phyloP scores from a whole-genome alignment of 495 filamentous ascomycete genomes.

The Immersiella caudata region DNA sequence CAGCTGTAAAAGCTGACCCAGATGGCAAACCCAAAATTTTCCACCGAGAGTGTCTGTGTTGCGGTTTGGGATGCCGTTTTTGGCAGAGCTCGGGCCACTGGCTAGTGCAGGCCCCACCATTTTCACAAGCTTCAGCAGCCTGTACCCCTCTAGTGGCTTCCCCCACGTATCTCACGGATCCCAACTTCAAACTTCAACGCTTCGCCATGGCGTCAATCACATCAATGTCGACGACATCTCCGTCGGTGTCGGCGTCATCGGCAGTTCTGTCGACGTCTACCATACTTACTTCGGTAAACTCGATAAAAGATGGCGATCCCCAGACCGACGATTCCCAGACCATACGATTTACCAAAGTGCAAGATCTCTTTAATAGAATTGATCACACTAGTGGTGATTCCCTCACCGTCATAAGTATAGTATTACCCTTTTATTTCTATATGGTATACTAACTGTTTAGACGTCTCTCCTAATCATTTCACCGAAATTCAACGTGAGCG shows the following conservation, averaged over 20 bases:
- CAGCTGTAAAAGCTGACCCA: too few relatives aligned
- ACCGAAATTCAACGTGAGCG: slow-evolving; percentile 25
- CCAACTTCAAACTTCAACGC: background rate
- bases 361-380: slow-evolving; percentile 16
- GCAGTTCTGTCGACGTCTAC: background rate
- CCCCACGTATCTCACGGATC: background rate
- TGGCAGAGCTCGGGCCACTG: too few relatives aligned
- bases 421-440: slow-evolving; percentile 19
- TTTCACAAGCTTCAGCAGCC: slow-evolving; percentile 8
- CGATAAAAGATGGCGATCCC: background rate
- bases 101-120: slow-evolving; percentile 9
- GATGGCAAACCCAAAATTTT: too few relatives aligned
- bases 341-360: too few relatives aligned
- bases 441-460: slow-evolving; percentile 24
- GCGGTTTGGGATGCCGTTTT: slow-evolving; percentile 12
- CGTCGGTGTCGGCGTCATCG: slow-evolving; percentile 7
- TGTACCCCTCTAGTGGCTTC: slow-evolving; percentile 7
- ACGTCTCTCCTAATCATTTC: slow-evolving; percentile 22
- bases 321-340: background rate
- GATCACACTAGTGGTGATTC: slow-evolving; percentile 17
- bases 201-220: slow-evolving; percentile 3
- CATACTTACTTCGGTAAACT: background rate
- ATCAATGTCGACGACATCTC: background rate
- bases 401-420: slow-evolving; percentile 19
- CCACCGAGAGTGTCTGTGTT: too few relatives aligned